Evolutionary conservation across 1,284 basidiomycete genomes (phyloP), one percentile per base, ranked within the genome.

Genomic region (Malassezia equina): DNA sequence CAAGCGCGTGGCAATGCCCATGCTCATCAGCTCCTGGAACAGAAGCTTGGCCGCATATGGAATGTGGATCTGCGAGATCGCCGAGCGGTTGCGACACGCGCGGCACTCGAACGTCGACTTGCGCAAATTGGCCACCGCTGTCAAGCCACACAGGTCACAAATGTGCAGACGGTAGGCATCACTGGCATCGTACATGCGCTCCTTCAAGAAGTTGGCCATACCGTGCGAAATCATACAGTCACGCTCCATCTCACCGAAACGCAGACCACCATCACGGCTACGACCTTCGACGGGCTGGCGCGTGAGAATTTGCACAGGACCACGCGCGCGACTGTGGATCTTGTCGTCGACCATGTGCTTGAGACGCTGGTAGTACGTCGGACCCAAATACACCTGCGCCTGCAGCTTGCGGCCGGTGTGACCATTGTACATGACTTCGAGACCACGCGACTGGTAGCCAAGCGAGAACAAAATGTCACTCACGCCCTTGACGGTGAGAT

Each of bases 311-410:
- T 98, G 94, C 8, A 98, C 88, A 4, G 94, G 94, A 15, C 94
- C 94, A 75, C 94, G 79, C 13, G 94, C 94, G 64, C 93, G 84
- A 24, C 91, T 93, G 78, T 99, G 93, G 61, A 98, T 99, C 80
- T 99, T 99, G 78, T 99, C 93, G 76, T 95, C 91, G 48, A 99
- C 93, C 93, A 99, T 99, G 78, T 99, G 93, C 79, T 99, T 99
- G 65, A 99, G 80, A 49, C 93, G 86, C 77, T 98, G 93, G 77
- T 99, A 99, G 77, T 99, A 99, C 1, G 94, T 99, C 11, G 93
- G 93, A 4, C 94, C 94, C 61, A 99, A 84, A 77, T 96, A 99
- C 13, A 96, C 85, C 75, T 99, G 94, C 17, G 94, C 93, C 75
- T 95, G 90, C 5, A 98, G 81, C 77, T 98, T 98, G 59, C 84